A percentile compares a stretch with the other conserved stretches of the same genome.
Evolutionary conservation across 2,329 filamentous ascomycete genomes (phyloP).

Genomic region (Hypomyces rosellus): DNA sequence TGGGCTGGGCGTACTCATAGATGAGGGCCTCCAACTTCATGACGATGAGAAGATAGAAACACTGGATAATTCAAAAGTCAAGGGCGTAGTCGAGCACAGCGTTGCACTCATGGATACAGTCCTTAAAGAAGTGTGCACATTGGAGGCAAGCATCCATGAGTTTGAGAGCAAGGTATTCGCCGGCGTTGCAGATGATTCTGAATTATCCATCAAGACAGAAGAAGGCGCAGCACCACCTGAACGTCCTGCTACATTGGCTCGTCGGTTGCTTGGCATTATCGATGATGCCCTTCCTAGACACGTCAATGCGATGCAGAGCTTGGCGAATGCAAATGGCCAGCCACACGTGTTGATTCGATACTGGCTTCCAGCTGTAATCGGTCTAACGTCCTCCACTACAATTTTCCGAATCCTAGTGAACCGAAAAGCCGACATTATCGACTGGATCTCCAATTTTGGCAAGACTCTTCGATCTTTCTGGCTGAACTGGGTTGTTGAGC

Average conservation of each 20-base stretch:
- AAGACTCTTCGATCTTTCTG: constrained; percentile 82
- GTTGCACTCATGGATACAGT: constrained; percentile 84
- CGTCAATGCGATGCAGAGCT: constrained; percentile 44
- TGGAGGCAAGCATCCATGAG: constrained; percentile 56
- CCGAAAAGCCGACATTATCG: constrained; percentile 66
- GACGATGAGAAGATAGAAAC: constrained; percentile 52
- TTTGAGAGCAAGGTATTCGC: constrained; percentile 62
- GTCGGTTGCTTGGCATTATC: constrained; percentile 64
- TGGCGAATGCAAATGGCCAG: constrained; percentile 62
- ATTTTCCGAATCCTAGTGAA: constrained; percentile 73
- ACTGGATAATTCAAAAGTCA: constrained; percentile 49
- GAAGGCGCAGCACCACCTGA: constrained; percentile 34
- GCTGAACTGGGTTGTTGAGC: constrained; percentile 92
- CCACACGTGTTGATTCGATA: constrained; percentile 74
- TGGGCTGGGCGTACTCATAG: constrained; percentile 78
- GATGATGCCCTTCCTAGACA: constrained; percentile 63
- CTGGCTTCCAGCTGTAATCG: constrained; percentile 70
- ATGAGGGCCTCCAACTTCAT: constrained; percentile 70
- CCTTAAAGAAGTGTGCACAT: constrained; percentile 60
- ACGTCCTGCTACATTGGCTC: constrained; percentile 56
- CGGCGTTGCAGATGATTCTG: constrained; percentile 55
- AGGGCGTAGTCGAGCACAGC: constrained; percentile 70
- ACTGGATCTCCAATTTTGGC: constrained; percentile 76
- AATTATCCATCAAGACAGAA: constrained; percentile 47
- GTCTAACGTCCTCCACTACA: constrained; percentile 78